Evolutionary conservation across 106 monocot species (phyloP).

Genomic region (Dendrobium huoshanense): DNA sequence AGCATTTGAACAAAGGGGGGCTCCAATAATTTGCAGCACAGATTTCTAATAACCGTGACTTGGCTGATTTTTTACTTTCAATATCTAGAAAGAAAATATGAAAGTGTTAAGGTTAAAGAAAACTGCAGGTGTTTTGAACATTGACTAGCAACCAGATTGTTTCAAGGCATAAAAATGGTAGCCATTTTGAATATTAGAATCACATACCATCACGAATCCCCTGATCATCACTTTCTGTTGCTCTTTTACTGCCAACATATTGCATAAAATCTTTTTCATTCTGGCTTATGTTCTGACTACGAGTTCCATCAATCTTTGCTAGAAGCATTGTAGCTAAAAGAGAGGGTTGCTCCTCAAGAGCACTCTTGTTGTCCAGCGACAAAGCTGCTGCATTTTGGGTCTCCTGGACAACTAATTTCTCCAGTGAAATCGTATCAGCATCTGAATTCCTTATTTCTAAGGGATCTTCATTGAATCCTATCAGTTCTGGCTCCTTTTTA

Average conservation of each 20-base stretch:
- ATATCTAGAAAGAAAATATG: conserved; percentile 10
- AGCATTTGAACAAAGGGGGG: conserved; percentile 48
- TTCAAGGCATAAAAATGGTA: neutral
- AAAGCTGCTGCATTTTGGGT: neutral
- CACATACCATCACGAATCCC: neutral
- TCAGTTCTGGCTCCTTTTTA: conserved; percentile 50
- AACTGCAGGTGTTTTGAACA: neutral
- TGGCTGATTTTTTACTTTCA: conserved; percentile 25
- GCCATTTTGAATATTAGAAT: neutral
- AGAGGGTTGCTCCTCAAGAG: too few species aligned
- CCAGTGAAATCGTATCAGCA: conserved; percentile 6
- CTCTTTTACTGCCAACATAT: neutral
- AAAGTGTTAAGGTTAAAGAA: neutral
- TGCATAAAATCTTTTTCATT: neutral
- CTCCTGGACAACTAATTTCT: neutral
- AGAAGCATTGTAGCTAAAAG: neutral
- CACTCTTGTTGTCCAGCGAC: too few species aligned
- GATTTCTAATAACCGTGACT: conserved; percentile 41
- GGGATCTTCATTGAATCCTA: conserved; percentile 79
- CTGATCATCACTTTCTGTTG: neutral
- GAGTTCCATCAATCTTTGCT: too few species aligned
- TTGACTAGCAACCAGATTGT: neutral
- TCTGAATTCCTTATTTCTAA: conserved; percentile 17
- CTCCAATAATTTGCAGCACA: conserved; percentile 60
- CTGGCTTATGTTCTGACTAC: neutral